phyloP scores from a whole-genome alignment of 2,329 filamentous ascomycete species.

The Ceratocystis huliohia region DNA sequence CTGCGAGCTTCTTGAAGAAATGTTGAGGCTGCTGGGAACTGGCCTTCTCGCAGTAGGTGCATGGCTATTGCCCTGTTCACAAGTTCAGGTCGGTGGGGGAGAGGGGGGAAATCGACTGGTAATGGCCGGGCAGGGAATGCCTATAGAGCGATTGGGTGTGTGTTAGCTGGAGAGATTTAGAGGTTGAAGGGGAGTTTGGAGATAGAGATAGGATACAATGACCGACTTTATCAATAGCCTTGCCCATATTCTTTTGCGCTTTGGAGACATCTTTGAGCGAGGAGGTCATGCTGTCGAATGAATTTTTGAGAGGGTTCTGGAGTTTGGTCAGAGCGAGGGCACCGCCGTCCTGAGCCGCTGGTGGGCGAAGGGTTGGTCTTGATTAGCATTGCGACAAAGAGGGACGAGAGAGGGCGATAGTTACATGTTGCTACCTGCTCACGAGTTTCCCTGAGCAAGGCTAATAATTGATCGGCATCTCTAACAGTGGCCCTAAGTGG shows the following conservation, averaged over 20 bases:
- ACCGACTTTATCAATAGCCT: conserved; percentile 65
- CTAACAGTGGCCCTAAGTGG: conserved; percentile 57
- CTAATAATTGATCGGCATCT: conserved; percentile 74
- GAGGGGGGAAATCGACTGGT: conserved; percentile 46
- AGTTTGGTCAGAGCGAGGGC: conserved; percentile 68
- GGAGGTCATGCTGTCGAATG: conserved; percentile 67
- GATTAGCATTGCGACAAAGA: conserved; percentile 19
- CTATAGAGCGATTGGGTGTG: conserved; percentile 31
- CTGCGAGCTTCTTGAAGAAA: conserved; percentile 59
- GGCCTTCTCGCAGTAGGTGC: conserved; percentile 88
- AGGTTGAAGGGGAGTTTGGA: neutral
- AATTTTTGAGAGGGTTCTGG: conserved; percentile 71
- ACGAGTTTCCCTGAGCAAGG: conserved; percentile 59
- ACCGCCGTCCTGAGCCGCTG: conserved; percentile 53
- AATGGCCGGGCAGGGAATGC: conserved; percentile 59
- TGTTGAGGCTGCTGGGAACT: conserved; percentile 75
- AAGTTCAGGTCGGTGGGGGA: conserved; percentile 46
- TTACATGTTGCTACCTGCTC: conserved; percentile 59
- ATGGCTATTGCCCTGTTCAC: conserved; percentile 92
- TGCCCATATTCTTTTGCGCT: conserved; percentile 70
- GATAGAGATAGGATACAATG: neutral
- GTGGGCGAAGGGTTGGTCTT: conserved; percentile 21
- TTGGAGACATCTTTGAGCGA: conserved; percentile 74
- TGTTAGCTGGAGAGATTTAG: neutral
- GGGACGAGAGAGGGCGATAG: conserved; percentile 21